Percentiles rank a stretch among this genome's conserved stretches.
phyloP scores from a whole-genome alignment of 2,329 filamentous ascomycete genomes.

The Ophiostoma sp. region DNA sequence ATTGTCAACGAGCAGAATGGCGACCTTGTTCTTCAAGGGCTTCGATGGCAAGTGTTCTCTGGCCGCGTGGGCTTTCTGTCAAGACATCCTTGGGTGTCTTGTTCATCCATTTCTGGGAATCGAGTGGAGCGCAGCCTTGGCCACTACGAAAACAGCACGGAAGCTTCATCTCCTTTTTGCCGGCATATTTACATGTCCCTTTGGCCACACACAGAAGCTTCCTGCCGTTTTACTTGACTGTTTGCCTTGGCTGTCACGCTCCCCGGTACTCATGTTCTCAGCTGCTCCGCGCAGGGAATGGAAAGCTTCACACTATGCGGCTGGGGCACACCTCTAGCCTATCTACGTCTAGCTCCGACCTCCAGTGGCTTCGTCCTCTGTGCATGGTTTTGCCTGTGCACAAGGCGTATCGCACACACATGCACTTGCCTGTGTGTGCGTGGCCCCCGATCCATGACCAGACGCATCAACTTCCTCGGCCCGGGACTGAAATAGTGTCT shows the following conservation, averaged over 20 bases:
- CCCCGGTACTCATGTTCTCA: constrained; percentile 39
- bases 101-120: constrained; percentile 22
- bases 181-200: neutral
- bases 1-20: constrained; percentile 13
- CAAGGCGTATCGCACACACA: constrained; percentile 21
- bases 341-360: constrained; percentile 27
- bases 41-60: neutral
- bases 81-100: constrained; percentile 6
- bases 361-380: constrained; percentile 21
- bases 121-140: constrained; percentile 44
- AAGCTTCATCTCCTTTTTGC: constrained; percentile 35
- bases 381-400: constrained; percentile 18
- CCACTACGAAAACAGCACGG: constrained; percentile 44
- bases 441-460: constrained; percentile 41
- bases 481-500: constrained; percentile 29
- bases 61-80: constrained; percentile 7
- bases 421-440: constrained; percentile 39
- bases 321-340: constrained; percentile 16
- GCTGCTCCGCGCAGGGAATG: constrained; percentile 23
- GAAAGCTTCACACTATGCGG: constrained; percentile 20
- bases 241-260: constrained; percentile 38
- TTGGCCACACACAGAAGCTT: constrained; percentile 44
- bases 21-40: neutral
- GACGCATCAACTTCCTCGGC: constrained; percentile 50
- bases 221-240: constrained; percentile 25